Evolutionary conservation across 2,329 filamentous ascomycete genomes (phyloP), one percentile per base, ranked within the genome.

Genomic region (Cordyceps javanica): DNA sequence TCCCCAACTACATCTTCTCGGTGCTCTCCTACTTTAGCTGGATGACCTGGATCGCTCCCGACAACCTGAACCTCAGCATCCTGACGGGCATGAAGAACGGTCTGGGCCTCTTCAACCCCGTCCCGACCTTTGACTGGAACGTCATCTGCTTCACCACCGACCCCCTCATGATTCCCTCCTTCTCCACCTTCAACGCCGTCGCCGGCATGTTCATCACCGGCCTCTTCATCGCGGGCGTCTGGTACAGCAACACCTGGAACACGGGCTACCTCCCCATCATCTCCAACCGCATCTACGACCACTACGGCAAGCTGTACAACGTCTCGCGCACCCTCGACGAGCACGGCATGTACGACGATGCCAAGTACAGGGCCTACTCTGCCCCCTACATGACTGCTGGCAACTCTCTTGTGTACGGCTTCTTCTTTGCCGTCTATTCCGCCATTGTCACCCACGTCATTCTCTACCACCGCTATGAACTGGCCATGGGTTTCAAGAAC

Each of bases 261-360:
- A 73, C 78, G 0, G 76, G 80, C 3, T 83, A 82, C 58, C 66
- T 86, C 16, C 82, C 82, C 0, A 74, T 85, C 57, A 77, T 81
- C 32, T 77, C 76, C 11, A 78, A 80, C 23, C 72, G 76, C 46
- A 77, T 77, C 0, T 85, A 79, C 59, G 82, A 86, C 67, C 85
- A 85, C 59, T 81, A 76, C 0, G 81, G 78, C 11, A 64, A 65
- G 1, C 49, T 68, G 0, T 85, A 85, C 63, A 75, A 82, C 23
- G 76, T 82, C 14, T 71, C 69, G 11, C 74, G 75, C 2, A 81
- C 85, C 23, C 73, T 86, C 6, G 76, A 75, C 21, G 60, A 70
- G 1, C 70, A 77, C 34, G 72, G 76, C 56, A 78, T 75, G 0
- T 75, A 86, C 16, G 74, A 85, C 60, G 64, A 77, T 23, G 72